Evolutionary conservation across 306 rosid species (phyloP).

Genomic region (Cicer judaicum): DNA sequence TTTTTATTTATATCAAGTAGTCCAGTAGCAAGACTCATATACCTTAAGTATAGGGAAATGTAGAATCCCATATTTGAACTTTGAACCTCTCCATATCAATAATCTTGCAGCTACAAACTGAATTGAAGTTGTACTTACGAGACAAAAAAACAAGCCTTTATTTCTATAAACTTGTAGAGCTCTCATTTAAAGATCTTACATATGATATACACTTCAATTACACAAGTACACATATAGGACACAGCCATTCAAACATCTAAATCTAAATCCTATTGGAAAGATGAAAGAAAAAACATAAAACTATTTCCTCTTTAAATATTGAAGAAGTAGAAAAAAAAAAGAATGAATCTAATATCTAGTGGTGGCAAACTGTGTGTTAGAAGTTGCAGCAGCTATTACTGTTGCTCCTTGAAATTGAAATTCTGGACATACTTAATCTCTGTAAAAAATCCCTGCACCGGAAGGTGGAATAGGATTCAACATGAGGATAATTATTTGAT

Average conservation of each 20-base stretch:
- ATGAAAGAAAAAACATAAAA: slow-evolving; percentile 29
- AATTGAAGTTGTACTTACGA: too few relatives aligned
- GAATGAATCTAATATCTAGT: slow-evolving; percentile 42
- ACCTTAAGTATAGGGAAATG: too few relatives aligned
- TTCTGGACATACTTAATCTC: slow-evolving; percentile 28
- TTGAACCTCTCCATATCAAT: too few relatives aligned
- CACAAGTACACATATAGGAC: slow-evolving; percentile 33
- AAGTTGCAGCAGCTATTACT: slow-evolving; percentile 43
- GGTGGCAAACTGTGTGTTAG: slow-evolving; percentile 30
- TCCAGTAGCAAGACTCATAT: too few relatives aligned
- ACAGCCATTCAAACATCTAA: slow-evolving; percentile 21
- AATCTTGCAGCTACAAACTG: too few relatives aligned
- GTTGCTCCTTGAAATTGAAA: slow-evolving; percentile 36
- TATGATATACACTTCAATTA: slow-evolving; percentile 41
- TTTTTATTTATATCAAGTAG: too few relatives aligned
- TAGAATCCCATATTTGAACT: too few relatives aligned
- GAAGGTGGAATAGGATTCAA: slow-evolving; percentile 20
- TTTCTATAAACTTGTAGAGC: slow-evolving; percentile 13
- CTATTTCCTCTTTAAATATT: slow-evolving; percentile 38
- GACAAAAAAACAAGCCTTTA: not conserved
- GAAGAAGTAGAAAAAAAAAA: slow-evolving; percentile 4
- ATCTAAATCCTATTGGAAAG: slow-evolving; percentile 39
- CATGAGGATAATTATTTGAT: slow-evolving; percentile 7
- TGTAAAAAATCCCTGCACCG: slow-evolving; percentile 58
- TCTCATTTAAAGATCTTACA: slow-evolving; percentile 12